Base-by-base conservation (phyloP, 495 filamentous ascomycete genomes). In the Aspergillus asperescens region DNA sequence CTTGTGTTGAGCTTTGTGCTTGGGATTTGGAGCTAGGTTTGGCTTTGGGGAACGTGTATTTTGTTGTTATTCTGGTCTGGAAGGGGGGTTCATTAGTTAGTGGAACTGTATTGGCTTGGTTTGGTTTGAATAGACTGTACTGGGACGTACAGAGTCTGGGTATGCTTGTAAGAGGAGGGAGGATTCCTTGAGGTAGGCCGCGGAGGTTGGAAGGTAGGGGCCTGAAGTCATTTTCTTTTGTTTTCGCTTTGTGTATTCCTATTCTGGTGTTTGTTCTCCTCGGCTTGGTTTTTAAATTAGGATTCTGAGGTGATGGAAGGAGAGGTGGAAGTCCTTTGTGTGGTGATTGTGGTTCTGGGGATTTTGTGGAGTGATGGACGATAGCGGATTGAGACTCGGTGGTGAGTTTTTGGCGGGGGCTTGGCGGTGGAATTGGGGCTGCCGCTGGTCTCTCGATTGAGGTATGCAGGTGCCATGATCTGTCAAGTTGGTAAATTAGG, bases 21-120 rank as follows among this genome's bases (percentile, higher is more conserved):
- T 31, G 25, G 13, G 27, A 7, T 22, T 31, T 54, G 50, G 54
- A 56, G 53, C 44, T 48, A 34, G 54, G 13, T 39, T 49, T 68
- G 46, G 60, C 60, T 60, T 76, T 62, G 3, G 76, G 76, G 68
- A 90, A 76, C 72, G 74, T 80, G 81, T 94, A 95, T 76, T 85
- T 88, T 58, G 88, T 90, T 65, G 87, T 90, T 70, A 93, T 86
- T 59, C 82, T 72, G 18, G 89, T 88, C 89, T 49, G 22, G 31
- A 16, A n/a, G n/a, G n/a, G n/a, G n/a, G n/a, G n/a, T n/a, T n/a
- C n/a, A n/a, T n/a, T n/a, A n/a, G n/a, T n/a, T n/a, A n/a, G n/a
- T n/a, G n/a, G n/a, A n/a, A n/a, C 2, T 38, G 9, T n/a, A 15
- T 48, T 48, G 16, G 8, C 1, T 28, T 29, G 39, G 48, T 25